These are phyloP conservation scores for Draba incana DNA, from an alignment of 345 rosid genomes.

Conservation along the genomic window DNA sequence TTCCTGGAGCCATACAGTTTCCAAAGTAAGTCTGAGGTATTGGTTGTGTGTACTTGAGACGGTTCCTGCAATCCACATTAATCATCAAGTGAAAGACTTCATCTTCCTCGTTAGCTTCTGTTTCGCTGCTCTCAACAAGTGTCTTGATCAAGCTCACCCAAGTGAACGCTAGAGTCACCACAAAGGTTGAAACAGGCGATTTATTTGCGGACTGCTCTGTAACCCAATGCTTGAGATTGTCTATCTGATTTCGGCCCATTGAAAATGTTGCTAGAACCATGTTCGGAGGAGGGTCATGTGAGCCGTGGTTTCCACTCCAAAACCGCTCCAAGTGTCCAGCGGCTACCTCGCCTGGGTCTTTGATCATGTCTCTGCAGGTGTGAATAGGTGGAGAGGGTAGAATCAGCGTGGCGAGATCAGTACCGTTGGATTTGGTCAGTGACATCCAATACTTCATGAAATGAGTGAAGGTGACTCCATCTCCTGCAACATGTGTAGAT, in stretches of 20 bases:
- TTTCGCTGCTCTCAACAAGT: background rate
- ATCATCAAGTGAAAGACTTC: constrained; percentile 34
- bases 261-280: constrained; percentile 46
- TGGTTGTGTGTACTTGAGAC: no score
- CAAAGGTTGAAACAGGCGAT: constrained; percentile 38
- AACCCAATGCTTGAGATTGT: constrained; percentile 37
- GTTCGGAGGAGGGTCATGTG: constrained; percentile 10
- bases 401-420: background rate
- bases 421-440: constrained; percentile 24
- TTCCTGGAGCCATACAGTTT: no score
- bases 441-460: constrained; percentile 49
- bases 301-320: constrained; percentile 16
- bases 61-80: no score
- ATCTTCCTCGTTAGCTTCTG: constrained; percentile 1
- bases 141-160: constrained; percentile 47
- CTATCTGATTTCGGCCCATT: constrained; percentile 33
- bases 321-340: constrained; percentile 33
- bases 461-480: constrained; percentile 41
- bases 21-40: no score
- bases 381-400: constrained; percentile 28
- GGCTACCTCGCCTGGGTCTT: constrained; percentile 41
- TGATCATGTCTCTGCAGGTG: constrained; percentile 39
- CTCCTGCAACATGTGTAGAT: constrained; percentile 37
- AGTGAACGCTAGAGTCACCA: constrained; percentile 41
- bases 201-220: constrained; percentile 16